Conservation (phyloP, 768 basidiomycete species). For the Phaeotremella fagi region DNA sequence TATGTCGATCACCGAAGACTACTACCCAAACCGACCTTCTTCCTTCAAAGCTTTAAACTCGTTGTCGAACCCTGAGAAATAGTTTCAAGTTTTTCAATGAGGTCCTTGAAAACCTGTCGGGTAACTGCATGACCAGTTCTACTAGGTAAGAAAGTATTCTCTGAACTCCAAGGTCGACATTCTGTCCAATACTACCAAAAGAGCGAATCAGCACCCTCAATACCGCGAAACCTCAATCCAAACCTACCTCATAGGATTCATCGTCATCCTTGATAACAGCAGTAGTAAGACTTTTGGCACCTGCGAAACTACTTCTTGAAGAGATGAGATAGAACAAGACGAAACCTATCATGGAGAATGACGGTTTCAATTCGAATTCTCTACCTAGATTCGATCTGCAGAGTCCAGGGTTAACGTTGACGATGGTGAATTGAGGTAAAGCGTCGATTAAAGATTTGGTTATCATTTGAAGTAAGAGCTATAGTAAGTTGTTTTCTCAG, state of each 20-base stretch:
- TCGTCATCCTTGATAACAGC: slow-evolving; percentile 2
- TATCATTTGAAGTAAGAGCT: slow-evolving; percentile 14
- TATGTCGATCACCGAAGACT: too few species aligned
- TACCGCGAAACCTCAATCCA: not conserved
- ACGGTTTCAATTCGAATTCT: slow-evolving; percentile 1
- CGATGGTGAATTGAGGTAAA: slow-evolving; percentile 2
- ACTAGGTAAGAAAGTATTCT: slow-evolving; percentile 5
- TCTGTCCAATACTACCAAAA: slow-evolving; percentile 18
- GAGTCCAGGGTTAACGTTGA: slow-evolving; percentile 11
- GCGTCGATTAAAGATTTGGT: slow-evolving; percentile 4
- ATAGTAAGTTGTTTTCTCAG: not conserved
- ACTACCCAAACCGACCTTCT: too few species aligned
- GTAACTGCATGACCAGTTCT: slow-evolving; percentile 6
- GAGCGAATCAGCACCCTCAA: too few species aligned
- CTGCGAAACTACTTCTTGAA: slow-evolving; percentile 4
- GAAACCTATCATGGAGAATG: not conserved
- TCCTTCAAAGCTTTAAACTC: too few species aligned
- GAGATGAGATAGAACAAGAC: not conserved
- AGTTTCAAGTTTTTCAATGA: slow-evolving; percentile 7
- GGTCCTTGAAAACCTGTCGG: slow-evolving; percentile 2
- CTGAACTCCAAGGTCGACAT: slow-evolving; percentile 3
- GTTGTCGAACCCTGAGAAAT: slow-evolving; percentile 8
- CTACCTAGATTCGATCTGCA: slow-evolving; percentile 12
- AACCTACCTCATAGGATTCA: slow-evolving; percentile 9
- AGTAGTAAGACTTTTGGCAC: slow-evolving; percentile 9